Conservation (phyloP, 2,329 filamentous ascomycete species). For the Xylariaceae sp. region DNA sequence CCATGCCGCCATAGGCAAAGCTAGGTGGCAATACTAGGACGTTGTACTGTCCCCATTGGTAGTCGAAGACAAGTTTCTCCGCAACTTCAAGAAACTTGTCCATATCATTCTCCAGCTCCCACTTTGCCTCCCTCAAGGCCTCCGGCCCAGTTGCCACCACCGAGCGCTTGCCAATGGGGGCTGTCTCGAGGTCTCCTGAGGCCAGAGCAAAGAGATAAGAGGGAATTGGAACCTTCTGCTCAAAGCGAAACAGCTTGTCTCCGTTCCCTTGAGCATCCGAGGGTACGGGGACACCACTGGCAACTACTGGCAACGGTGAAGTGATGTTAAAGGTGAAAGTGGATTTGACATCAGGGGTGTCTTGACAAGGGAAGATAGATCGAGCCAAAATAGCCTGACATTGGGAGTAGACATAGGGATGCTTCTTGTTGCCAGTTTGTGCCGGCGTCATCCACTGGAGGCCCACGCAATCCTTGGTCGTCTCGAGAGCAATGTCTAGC, state of each 20-base stretch:
- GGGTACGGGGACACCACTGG: constrained; percentile 74
- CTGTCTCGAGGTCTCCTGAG: constrained; percentile 81
- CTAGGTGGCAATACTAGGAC: constrained; percentile 87
- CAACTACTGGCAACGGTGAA: constrained; percentile 87
- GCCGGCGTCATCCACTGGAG: constrained; percentile 93
- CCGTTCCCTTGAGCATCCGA: constrained; percentile 53
- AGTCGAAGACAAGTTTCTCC: constrained; percentile 82
- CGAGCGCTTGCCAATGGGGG: constrained; percentile 85
- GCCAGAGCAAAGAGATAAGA: constrained; percentile 95
- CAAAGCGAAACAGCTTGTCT: constrained; percentile 78
- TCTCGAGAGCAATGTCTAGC: constrained; percentile 73
- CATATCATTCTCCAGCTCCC: constrained; percentile 90
- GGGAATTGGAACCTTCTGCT: constrained; percentile 91
- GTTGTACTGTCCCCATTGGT: constrained; percentile 95
- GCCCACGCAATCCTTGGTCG: constrained; percentile 87
- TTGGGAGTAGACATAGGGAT: constrained; percentile 98
- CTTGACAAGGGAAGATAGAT: constrained; percentile 94
- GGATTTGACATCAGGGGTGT: constrained; percentile 97
- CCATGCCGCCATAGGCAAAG: constrained; percentile 90
- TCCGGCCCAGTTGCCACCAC: constrained; percentile 87
- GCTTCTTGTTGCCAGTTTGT: constrained; percentile 94
- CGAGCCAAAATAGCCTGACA: constrained; percentile 96
- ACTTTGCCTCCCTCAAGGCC: constrained; percentile 81
- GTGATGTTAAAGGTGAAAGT: constrained; percentile 88
- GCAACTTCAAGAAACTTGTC: constrained; percentile 90